Base-by-base conservation (phyloP, 2,329 filamentous ascomycete genomes). In the Grosmannia clavigera region DNA sequence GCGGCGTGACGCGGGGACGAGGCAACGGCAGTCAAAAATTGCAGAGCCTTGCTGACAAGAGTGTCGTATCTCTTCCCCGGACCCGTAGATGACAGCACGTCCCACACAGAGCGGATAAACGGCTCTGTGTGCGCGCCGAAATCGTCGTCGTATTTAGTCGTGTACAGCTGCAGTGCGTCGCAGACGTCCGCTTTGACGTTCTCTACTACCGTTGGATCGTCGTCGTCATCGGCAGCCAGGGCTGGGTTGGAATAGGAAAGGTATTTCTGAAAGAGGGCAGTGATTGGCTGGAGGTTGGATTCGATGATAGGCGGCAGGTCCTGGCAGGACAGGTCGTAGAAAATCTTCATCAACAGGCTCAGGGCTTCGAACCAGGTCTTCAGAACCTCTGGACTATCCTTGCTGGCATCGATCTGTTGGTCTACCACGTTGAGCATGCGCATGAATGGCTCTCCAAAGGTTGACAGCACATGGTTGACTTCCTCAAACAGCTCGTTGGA, bases 321-420 rank as follows among this genome's bases (percentile, higher is more conserved):
- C 71, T 99, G 95, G 70, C 87, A 96, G n/a, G 92, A 96, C 58
- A 99, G 84, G 73, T 99, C 95, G 75, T 94, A 94, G 70, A 97
- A 85, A 56, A 99, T 85, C 76, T 95, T 95, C 66, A 96, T 80
- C 66, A 95, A 83, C 58, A 97, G 79, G 71, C 92, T 92, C 64
- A 99, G 80, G 3, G 91, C 90, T 64, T 88, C 85, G 67, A 96
- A 92, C 71, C 90, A 88, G 66, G 84, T 83, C 68, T 86, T 84
- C 53, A 99, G 79, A 19, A 79, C 82, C 5, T 81, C 82, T 68
- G 88, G 88, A 71, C 96, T 87, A 72, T 82, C 78, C 68, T 85
- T 82, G 70, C 91, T 90, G 66, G 85, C 81, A 61, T 87, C 81
- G 66, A 99, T 86, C 65, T 83, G 81, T 62, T 78, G 76, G 72